These are phyloP conservation scores for Actinomortierella ambigua DNA, from an alignment of 371 early-diverging fungal species.

Conservation along the genomic window DNA sequence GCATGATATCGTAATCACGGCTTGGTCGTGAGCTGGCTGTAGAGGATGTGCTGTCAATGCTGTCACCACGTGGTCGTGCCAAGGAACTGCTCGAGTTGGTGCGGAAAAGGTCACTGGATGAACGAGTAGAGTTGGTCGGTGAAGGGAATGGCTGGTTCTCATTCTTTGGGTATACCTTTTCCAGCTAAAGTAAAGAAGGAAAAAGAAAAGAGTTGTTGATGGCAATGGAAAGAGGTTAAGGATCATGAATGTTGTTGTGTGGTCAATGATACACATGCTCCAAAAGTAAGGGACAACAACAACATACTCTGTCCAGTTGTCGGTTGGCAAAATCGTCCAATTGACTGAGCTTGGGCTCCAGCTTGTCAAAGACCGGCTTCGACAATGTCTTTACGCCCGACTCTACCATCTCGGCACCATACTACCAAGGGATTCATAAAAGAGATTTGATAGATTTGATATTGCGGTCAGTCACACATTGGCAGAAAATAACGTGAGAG, in stretches of 20 bases:
- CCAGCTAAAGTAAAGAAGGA: conserved; percentile 7
- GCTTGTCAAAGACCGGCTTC: conserved; percentile 64
- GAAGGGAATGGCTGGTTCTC: conserved; percentile 37
- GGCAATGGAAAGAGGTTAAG: too few species aligned
- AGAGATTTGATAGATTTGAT: too few species aligned
- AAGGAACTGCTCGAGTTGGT: conserved; percentile 16
- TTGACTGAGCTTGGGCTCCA: conserved; percentile 63
- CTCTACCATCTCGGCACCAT: conserved; percentile 81
- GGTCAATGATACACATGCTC: neutral
- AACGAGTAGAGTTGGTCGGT: conserved; percentile 34
- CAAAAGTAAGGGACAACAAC: neutral
- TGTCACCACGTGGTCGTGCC: conserved; percentile 37
- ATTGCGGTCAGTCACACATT: too few species aligned
- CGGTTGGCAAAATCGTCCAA: conserved; percentile 79
- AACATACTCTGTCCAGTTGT: conserved; percentile 68
- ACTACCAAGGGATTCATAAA: too few species aligned
- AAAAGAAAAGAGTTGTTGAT: too few species aligned
- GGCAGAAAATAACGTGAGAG: too few species aligned
- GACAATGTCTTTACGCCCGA: conserved; percentile 70
- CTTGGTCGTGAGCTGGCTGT: conserved; percentile 32
- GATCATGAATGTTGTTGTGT: too few species aligned
- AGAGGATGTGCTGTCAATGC: conserved; percentile 35
- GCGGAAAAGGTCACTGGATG: conserved; percentile 30
- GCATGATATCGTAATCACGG: conserved; percentile 21
- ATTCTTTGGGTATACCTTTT: conserved; percentile 29